phyloP scores from a whole-genome alignment of 768 basidiomycete species.

The Crepidotus variabilis region DNA sequence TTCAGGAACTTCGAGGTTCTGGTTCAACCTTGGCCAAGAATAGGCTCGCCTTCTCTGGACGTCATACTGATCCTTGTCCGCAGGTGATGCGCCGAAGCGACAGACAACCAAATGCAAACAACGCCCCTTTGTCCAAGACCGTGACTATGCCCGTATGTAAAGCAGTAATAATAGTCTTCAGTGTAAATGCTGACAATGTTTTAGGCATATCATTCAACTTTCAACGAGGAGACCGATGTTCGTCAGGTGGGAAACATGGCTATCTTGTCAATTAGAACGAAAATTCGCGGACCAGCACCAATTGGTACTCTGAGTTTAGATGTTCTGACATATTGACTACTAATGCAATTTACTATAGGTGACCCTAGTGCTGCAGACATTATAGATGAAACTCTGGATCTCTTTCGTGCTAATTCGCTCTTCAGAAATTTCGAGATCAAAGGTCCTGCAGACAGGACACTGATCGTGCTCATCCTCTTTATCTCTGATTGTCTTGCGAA shows the following conservation, averaged over 20 bases:
- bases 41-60: too few relatives aligned
- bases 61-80: conserved; percentile 21
- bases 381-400: conserved; percentile 91
- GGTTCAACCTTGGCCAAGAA: conserved; percentile 11
- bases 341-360: conserved; percentile 40
- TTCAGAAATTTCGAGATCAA: conserved; percentile 99
- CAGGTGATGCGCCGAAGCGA: conserved; percentile 13
- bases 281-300: conserved; percentile 89
- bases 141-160: conserved; percentile 49
- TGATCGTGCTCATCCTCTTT: conserved; percentile 97
- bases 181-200: conserved; percentile 12
- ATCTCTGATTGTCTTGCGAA: conserved; percentile 96
- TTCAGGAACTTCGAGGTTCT: conserved; percentile 2
- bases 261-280: conserved; percentile 87
- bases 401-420: conserved; percentile 97
- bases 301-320: conserved; percentile 45
- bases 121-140: conserved; percentile 17
- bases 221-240: conserved; percentile 82
- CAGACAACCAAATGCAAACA: conserved; percentile 29
- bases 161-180: neutral
- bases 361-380: conserved; percentile 82
- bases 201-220: conserved; percentile 94
- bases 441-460: conserved; percentile 90
- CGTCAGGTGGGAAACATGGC: conserved; percentile 87
- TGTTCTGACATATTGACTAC: conserved; percentile 10